phyloP scores from a whole-genome alignment of 163 green algal genomes.

The Scenedesmus sp. region DNA sequence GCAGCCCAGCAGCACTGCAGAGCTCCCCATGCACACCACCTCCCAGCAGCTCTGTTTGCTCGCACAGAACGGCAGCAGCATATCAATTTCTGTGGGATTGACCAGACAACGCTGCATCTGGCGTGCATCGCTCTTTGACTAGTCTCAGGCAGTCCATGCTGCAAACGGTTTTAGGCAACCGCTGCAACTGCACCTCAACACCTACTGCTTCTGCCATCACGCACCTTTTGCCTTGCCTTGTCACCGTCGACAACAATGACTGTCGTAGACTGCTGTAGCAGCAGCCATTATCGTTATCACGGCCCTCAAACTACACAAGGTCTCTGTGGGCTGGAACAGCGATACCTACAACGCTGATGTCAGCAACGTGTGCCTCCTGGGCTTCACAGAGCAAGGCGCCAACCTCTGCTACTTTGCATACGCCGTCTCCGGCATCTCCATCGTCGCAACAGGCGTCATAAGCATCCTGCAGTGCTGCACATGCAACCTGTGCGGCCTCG shows the following conservation, averaged over 20 bases:
- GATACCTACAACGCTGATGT: neutral
- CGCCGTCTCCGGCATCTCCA: constrained; percentile 48
- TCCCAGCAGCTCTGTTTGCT: neutral
- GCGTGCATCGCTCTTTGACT: neutral
- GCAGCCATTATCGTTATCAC: constrained; percentile 58
- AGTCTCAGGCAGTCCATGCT: neutral
- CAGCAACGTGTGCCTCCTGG: constrained; percentile 54
- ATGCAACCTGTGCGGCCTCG: constrained; percentile 64
- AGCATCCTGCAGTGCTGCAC: constrained; percentile 61
- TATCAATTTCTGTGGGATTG: too few relatives aligned
- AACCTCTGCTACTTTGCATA: constrained; percentile 59
- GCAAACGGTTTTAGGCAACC: neutral
- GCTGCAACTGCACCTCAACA: neutral
- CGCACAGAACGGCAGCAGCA: neutral
- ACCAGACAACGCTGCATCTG: neutral
- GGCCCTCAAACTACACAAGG: constrained; percentile 50
- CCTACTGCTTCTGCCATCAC: neutral
- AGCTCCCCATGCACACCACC: neutral
- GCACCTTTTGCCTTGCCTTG: neutral
- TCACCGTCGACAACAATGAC: neutral
- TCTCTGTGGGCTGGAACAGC: neutral
- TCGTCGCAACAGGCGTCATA: constrained; percentile 48
- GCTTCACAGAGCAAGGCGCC: constrained; percentile 26
- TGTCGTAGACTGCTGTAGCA: constrained; percentile 25
- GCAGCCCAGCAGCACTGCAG: neutral